Base-by-base conservation (phyloP, 2,329 filamentous ascomycete species). In the Thelonectria olida region DNA sequence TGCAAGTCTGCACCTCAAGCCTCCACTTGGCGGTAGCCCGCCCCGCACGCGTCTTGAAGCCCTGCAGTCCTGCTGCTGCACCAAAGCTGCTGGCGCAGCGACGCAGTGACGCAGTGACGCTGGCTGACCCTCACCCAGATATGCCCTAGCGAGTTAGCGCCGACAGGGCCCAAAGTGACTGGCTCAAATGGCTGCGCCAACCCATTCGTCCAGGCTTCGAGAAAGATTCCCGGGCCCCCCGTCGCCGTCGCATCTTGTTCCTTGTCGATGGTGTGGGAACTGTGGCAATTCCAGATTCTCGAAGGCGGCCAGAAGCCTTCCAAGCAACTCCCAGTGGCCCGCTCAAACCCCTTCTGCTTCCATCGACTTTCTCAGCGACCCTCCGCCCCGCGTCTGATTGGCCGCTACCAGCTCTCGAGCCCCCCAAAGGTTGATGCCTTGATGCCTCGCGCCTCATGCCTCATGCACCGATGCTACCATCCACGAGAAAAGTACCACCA, bases 271-370 rank as follows among this genome's bases (percentile, higher is more conserved):
- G 58, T 57, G 48, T 69, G 66, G 68, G 34, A 57, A 56, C 53
- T n/a, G 51, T 60, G 64, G 61, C 61, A 59, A 63, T 70, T 67
- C 57, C 53, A 69, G 67, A 70, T 71, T 71, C 68, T 71, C 68
- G 68, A 71, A 71, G 67, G 63, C 65, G 56, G 60, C 68, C 68
- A 70, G 68, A 71, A 71, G 67, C 64, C 68, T 58, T 70, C 59
- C 55, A 70, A 68, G 51, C 58, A 62, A 61, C 59, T 61, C 52
- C 57, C 67, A 36, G 59, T 53, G 67, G 47, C 54, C 59, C 59
- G 54, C 53, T 52, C 58, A 41, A 42, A 54, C 63, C 65, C 55
- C 36, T 64, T 25, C 42, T 17, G 22, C 42, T 45, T 45, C 42
- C 42, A 45, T 45, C 42, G 42, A 44, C 22, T 25, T 45, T 41